Evolutionary conservation across 345 rosid species (phyloP), one percentile per base, ranked within the genome.

Genomic region (Pseudoturritis turrita): DNA sequence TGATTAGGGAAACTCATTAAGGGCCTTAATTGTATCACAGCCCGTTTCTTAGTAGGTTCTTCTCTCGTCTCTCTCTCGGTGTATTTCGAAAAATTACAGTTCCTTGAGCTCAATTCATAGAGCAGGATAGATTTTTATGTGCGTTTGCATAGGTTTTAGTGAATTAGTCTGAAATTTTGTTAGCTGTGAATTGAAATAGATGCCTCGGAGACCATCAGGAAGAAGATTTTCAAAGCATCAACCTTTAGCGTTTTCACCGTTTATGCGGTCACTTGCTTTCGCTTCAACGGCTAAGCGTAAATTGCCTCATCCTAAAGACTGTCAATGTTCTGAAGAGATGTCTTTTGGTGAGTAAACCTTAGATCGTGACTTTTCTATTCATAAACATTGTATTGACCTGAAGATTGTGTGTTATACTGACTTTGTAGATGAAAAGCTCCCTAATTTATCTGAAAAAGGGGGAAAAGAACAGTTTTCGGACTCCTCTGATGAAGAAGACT

Each of bases 221-320:
- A 56, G 78, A 66, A 65, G 80, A 26, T 33, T 77, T 17, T 2
- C 43, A 66, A 77, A 46, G 51, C 19, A 55, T 65, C 83, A 23
- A 59, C 97, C 96, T 31, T 77, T 83, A 56, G 81, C 93, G 5
- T 91, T 84, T 74, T 86, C 96, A 11, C 81, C 86, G 11, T 91
- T 89, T 75, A 81, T 88, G 40, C 96, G 96, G 61, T 84, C 80
- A n/a, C 70, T 84, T 15, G 89, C 92, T 23, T 75, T 57, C 41
- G 62, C 78, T 61, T 83, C 88, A 28, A 29, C 81, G 19, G 43
- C 78, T 59, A 85, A 69, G 78, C 81, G 59, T 62, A 79, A 70
- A 29, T 36, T 56, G 63, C 68, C 26, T 7, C 74, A 65, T 37
- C 37, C 62, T 35, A 60, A 76, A 59, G 67, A 47, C 39, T 75